phyloP scores from a whole-genome alignment of 371 early-diverging fungal species.

The Paraphysoderma sedebokerense region DNA sequence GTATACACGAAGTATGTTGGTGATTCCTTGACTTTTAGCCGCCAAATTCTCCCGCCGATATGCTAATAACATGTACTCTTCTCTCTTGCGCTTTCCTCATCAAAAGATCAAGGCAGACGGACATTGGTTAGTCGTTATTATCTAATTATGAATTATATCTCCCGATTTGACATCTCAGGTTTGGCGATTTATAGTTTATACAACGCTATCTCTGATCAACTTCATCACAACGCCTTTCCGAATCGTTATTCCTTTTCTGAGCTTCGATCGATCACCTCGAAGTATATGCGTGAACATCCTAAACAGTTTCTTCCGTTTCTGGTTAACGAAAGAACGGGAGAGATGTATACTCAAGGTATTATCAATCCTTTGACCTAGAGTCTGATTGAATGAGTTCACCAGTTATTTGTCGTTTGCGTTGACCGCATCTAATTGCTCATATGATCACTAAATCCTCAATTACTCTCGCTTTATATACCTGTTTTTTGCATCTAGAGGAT shows the following conservation, averaged over 20 bases:
- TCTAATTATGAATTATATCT: background rate
- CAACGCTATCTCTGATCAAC: slow-evolving; percentile 72
- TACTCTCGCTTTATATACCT: too few species aligned
- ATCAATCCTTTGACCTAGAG: too few species aligned
- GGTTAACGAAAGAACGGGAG: slow-evolving; percentile 51
- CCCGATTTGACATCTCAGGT: slow-evolving; percentile 1
- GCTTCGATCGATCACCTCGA: slow-evolving; percentile 49
- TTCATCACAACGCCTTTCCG: slow-evolving; percentile 9
- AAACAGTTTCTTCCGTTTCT: slow-evolving; percentile 85
- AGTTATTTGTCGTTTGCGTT: too few species aligned
- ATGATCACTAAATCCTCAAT: too few species aligned
- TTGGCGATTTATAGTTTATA: slow-evolving; percentile 35
- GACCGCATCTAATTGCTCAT: too few species aligned
- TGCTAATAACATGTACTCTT: background rate
- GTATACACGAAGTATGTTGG: slow-evolving; percentile 13
- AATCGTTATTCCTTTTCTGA: slow-evolving; percentile 10
- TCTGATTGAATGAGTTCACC: too few species aligned
- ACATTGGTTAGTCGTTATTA: slow-evolving; percentile 40
- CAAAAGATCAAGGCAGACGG: slow-evolving; percentile 57
- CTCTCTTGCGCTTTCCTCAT: background rate
- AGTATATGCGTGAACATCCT: slow-evolving; percentile 52
- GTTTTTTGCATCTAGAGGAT: slow-evolving; percentile 33
- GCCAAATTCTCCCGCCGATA: background rate
- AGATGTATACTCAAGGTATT: slow-evolving; percentile 38
- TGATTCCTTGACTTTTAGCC: too few species aligned